Evolutionary conservation across 352 stramenopile species (phyloP).

Genomic region (Globisporangium yorkense): DNA sequence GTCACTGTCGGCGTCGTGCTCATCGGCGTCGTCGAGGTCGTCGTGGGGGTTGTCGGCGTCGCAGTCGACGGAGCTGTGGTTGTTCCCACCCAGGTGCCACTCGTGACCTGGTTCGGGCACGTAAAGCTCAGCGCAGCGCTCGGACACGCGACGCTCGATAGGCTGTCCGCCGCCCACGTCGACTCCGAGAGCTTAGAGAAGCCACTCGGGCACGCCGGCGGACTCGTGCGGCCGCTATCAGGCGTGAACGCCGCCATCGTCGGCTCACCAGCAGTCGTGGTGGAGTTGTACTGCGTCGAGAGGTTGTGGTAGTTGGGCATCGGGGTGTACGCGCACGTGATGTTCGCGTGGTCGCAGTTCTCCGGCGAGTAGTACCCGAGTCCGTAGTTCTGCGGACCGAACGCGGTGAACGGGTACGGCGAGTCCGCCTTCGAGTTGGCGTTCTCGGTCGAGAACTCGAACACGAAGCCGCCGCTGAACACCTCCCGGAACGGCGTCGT

Average conservation of each 20-base stretch:
- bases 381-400: conserved; percentile 77
- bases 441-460: conserved; percentile 81
- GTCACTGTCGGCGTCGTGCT: conserved; percentile 22
- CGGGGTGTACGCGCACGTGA: conserved; percentile 51
- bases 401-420: conserved; percentile 68
- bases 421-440: conserved; percentile 49
- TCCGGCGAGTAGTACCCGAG: conserved; percentile 78
- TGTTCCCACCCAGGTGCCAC: background rate
- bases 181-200: conserved; percentile 31
- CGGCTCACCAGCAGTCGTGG: conserved; percentile 24
- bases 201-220: conserved; percentile 14
- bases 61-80: conserved; percentile 31
- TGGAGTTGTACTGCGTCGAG: conserved; percentile 41
- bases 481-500: conserved; percentile 35
- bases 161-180: conserved; percentile 36
- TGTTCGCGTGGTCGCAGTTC: conserved; percentile 54
- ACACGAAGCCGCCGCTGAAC: conserved; percentile 69
- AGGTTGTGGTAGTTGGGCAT: conserved; percentile 82
- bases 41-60: conserved; percentile 66
- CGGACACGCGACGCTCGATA: conserved; percentile 23
- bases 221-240: conserved; percentile 18
- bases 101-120: conserved; percentile 1
- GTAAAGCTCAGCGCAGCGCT: conserved; percentile 3
- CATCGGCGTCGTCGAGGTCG: conserved; percentile 43
- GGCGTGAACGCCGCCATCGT: conserved; percentile 29